Evolutionary conservation across 352 stramenopile species (phyloP).

Genomic region (Pythium monospermum): DNA sequence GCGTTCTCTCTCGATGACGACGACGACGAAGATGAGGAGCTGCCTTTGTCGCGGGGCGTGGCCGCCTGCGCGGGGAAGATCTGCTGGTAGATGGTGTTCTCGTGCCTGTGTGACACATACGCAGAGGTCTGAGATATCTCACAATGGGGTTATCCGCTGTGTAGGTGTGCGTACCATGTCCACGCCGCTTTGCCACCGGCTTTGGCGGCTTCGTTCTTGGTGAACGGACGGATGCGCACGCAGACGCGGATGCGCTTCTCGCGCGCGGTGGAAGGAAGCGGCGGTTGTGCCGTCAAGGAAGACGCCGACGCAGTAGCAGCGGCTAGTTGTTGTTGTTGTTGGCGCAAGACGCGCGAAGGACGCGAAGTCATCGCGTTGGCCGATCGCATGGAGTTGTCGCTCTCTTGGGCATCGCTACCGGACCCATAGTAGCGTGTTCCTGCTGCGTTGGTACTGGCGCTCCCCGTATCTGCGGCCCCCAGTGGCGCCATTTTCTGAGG

Average conservation of each 20-base stretch:
- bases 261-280: constrained; percentile 14
- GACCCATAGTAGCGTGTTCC: too few species aligned
- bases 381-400: too few species aligned
- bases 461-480: too few species aligned
- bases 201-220: constrained; percentile 61
- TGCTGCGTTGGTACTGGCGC: too few species aligned
- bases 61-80: constrained; percentile 68
- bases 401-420: too few species aligned
- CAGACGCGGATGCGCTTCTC: constrained; percentile 79
- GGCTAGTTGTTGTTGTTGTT: too few species aligned
- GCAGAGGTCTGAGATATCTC: neutral
- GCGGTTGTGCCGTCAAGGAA: constrained; percentile 6
- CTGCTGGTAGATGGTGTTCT: constrained; percentile 87
- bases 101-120: constrained; percentile 40
- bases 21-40: constrained; percentile 1
- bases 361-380: too few species aligned
- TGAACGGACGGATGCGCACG: constrained; percentile 72
- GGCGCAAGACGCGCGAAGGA: too few species aligned
- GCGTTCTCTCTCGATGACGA: constrained; percentile 11
- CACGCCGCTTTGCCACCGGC: constrained; percentile 72
- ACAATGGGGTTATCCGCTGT: neutral
- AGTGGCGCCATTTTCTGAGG: too few species aligned
- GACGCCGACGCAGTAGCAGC: neutral
- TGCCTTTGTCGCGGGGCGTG: constrained; percentile 1
- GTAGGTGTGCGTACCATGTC: constrained; percentile 48